Evolutionary conservation across 768 basidiomycete species (phyloP), one percentile per base, ranked within the genome.

Genomic region (Pisolithus albus): DNA sequence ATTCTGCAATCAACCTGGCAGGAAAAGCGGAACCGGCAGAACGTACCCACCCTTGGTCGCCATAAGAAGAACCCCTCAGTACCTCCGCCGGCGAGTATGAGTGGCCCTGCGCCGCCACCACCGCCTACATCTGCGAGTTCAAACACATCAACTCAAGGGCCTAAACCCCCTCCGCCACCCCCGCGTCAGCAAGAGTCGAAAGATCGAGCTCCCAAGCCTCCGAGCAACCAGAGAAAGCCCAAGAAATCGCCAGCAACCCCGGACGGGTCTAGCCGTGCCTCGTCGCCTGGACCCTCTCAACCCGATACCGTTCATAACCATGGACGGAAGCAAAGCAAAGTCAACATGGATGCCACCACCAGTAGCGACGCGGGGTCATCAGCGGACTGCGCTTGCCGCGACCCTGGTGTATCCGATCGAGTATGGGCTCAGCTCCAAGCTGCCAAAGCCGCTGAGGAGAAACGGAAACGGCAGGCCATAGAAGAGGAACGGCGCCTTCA

Each of bases 401-500:
- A 84, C 61, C 43, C 70, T 18, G 83, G 77, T 0, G 79, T 84
- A 5, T 58, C 72, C 0, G 79, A 85, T 59, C 60, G 59, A 1
- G 61, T 73, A 10, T 84, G 84, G 84, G 24, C 56, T 9, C 69
- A 78, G 53, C 64, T 84, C 0, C 74, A 80, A 44, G 67, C 65
- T 6, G 67, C 63, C 48, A 66, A 63, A 41, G 64, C 58, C 0
- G 67, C 60, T 4, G 65, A 55, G 19, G 59, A 58, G 19, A 60
- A 64, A 39, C 50, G 41, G 24, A 46, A 54, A 52, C 42, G 47
- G 43, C 49, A 52, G 44, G 62, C 59, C 1, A 55, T 51, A 24
- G 57, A 60, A 52, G 58, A 60, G 36, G 30, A 62, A 34, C 16
- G 7, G 11, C 55, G 51, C 23, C 56, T 61, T 2, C 53, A 55